phyloP scores from a whole-genome alignment of 495 filamentous ascomycete genomes.

The Annulohypoxylon nitens region DNA sequence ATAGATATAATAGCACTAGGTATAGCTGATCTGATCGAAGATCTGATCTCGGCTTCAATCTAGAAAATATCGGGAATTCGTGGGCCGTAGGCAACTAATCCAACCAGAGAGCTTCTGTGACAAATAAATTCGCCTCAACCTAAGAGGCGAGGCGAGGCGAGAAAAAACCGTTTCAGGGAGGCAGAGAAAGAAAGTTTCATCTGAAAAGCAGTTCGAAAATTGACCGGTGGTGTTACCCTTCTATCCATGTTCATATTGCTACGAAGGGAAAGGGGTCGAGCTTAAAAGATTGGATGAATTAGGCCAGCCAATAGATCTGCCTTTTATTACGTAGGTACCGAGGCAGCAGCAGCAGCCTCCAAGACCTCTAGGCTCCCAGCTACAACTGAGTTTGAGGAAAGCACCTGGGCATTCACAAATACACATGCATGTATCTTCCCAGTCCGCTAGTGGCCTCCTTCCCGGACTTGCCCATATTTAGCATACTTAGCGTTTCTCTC shows the following conservation, averaged over 20 bases:
- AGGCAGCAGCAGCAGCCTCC: constrained; percentile 3
- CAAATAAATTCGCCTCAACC: neutral
- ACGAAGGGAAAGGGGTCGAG: constrained; percentile 12
- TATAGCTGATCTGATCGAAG: constrained; percentile 1
- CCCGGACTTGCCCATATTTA: constrained; percentile 23
- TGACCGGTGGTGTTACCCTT: constrained; percentile 18
- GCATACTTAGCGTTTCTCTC: constrained; percentile 21
- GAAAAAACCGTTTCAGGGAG: constrained; percentile 8
- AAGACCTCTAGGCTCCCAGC: neutral
- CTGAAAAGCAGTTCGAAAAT: constrained; percentile 20
- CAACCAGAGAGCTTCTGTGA: neutral
- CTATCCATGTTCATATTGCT: constrained; percentile 21
- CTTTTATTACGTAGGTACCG: constrained; percentile 19
- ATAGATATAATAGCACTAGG: neutral
- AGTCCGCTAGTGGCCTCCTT: neutral
- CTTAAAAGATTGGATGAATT: constrained; percentile 12
- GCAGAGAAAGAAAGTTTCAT: constrained; percentile 42
- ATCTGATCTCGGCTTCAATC: constrained; percentile 5
- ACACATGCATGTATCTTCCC: neutral
- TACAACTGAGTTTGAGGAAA: constrained; percentile 10
- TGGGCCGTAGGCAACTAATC: neutral
- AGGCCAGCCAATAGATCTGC: constrained; percentile 16
- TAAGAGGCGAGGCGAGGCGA: neutral
- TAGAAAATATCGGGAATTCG: neutral
- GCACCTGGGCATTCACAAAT: neutral